These are phyloP conservation scores for Zygosaccharomyces rouxii DNA, from an alignment of 805 yeast genomes.

Conservation along the genomic window DNA sequence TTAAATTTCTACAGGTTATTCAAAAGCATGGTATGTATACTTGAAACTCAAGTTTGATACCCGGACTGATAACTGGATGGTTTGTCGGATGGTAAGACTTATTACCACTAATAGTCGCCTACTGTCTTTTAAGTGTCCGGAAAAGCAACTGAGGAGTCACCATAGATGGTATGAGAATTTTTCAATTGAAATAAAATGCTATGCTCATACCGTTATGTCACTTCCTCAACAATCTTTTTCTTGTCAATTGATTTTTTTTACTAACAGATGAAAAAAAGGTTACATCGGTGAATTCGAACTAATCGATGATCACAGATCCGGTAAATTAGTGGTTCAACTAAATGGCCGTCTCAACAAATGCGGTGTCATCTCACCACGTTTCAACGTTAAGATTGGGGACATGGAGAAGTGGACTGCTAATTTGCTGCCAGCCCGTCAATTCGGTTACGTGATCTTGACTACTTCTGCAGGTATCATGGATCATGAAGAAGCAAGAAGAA, in stretches of 20 bases:
- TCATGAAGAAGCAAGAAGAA: slow-evolving; percentile 99
- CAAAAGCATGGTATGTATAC: slow-evolving; percentile 77
- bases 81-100: slow-evolving; percentile 51
- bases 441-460: slow-evolving; percentile 95
- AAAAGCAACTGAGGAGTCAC: slow-evolving; percentile 40
- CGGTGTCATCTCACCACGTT: slow-evolving; percentile 98
- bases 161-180: not conserved
- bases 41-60: slow-evolving; percentile 7
- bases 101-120: slow-evolving; percentile 58
- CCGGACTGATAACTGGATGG: slow-evolving; percentile 99
- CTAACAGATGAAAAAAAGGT: slow-evolving; percentile 26
- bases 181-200: not conserved
- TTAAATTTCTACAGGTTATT: slow-evolving; percentile 93
- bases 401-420: slow-evolving; percentile 98
- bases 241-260: slow-evolving; percentile 4
- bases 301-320: slow-evolving; percentile 98
- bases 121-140: slow-evolving; percentile 99
- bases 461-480: slow-evolving; percentile 99
- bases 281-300: slow-evolving; percentile 98
- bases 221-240: slow-evolving; percentile 50
- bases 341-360: slow-evolving; percentile 98
- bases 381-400: slow-evolving; percentile 90
- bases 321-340: slow-evolving; percentile 92
- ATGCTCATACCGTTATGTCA: not conserved
- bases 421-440: slow-evolving; percentile 98